Base-by-base conservation (phyloP, 768 basidiomycete genomes). In the Rhodocollybia butyracea region DNA sequence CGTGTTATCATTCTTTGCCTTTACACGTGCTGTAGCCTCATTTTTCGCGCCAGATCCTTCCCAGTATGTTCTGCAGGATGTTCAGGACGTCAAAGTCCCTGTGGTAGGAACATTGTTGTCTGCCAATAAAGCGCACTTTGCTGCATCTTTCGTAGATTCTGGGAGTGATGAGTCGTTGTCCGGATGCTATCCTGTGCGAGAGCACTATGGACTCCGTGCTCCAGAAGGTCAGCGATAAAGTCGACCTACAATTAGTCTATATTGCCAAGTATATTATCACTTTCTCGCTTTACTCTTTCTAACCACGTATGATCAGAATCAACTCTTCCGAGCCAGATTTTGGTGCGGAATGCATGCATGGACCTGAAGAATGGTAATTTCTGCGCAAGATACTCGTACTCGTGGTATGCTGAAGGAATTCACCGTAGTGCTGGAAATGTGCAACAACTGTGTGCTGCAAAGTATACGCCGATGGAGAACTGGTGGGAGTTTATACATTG, bases 401-500 rank as follows among this genome's bases (percentile, higher is more conserved):
- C 15, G 32, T 32, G n/a, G 32, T 12, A 32, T n/a, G 19, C 1
- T 5, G 8, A 31, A 8, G 21, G 21, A 34, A 19, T 4, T 15
- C n/a, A 19, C 21, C 10, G 4, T 31, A 50, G 94, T 63, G 83
- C 83, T 13, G 94, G 91, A 40, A 94, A 96, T 71, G 83, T 93
- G 17, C 89, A 97, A 57, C 86, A 97, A 66, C 76, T 97, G 26
- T 98, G 95, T 68, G 88, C 79, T 29, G 75, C 79, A 53, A 83
- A 84, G 65, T 76, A 90, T 58, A 73, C 79, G 22, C 70, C 77
- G 22, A 69, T 73, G 38, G 60, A 68, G n/a, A 73, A 72, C 21
- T 93, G 90, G 89, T 95, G 92, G 93, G 71, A 81, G 50, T 94
- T 92, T 61, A 75, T 93, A 21, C 84, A 82, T 57, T 94, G 93